Conservation (phyloP, 1,139 yeast species). For the Saccharomycopsis hybrid region DNA sequence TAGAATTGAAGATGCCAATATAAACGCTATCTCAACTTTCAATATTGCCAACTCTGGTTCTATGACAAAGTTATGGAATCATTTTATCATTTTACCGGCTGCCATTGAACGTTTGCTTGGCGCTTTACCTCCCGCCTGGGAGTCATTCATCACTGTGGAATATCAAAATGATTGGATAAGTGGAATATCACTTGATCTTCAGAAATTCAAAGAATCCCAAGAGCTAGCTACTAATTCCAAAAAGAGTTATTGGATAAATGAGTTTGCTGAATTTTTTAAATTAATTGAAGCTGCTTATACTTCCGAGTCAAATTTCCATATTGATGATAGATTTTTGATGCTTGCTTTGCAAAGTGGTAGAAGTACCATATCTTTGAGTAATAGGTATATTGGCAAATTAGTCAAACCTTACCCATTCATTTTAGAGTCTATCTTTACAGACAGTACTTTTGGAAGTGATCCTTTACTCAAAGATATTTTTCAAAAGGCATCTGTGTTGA, state of each 20-base stretch:
- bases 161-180: not conserved
- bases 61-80: constrained; percentile 20
- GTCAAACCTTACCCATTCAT: constrained; percentile 43
- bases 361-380: constrained; percentile 10
- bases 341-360: constrained; percentile 11
- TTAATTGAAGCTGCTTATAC: constrained; percentile 11
- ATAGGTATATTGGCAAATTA: constrained; percentile 15
- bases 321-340: constrained; percentile 15
- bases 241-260: constrained; percentile 1
- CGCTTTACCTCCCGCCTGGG: constrained; percentile 16
- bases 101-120: constrained; percentile 5
- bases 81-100: constrained; percentile 14
- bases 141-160: constrained; percentile 6
- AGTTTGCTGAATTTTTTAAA: constrained; percentile 6
- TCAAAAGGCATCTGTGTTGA: constrained; percentile 34
- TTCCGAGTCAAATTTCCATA: not conserved
- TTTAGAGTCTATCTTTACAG: constrained; percentile 46
- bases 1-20: not conserved
- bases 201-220: constrained; percentile 4
- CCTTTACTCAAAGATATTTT: constrained; percentile 35
- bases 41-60: constrained; percentile 11
- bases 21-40: constrained; percentile 5
- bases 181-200: constrained; percentile 12
- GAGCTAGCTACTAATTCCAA: not conserved
- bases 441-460: constrained; percentile 32